These are phyloP conservation scores for Pterocarpus macrocarpus DNA, from an alignment of 306 rosid genomes.

Conservation along the genomic window DNA sequence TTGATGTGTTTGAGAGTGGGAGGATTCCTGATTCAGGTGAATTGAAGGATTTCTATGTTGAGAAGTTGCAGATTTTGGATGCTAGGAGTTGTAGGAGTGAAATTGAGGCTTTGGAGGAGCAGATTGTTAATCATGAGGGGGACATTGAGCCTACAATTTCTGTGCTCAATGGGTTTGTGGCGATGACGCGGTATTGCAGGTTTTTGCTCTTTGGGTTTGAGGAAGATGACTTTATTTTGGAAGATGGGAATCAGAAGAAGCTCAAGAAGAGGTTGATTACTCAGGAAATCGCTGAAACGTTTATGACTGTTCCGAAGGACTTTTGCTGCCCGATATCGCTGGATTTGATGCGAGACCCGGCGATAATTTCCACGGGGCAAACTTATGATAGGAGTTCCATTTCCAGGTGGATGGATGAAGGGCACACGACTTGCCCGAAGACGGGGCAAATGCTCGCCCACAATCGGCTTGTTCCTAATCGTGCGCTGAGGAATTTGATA, in stretches of 20 bases:
- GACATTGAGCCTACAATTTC: constrained; percentile 83
- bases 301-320: constrained; percentile 80
- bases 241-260: constrained; percentile 59
- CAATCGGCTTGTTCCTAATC: constrained; percentile 74
- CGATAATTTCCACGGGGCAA: constrained; percentile 86
- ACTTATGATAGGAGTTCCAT: constrained; percentile 86
- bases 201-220: constrained; percentile 88
- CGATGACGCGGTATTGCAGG: constrained; percentile 84
- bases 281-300: constrained; percentile 80
- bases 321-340: constrained; percentile 83
- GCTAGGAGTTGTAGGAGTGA: constrained; percentile 78
- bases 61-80: constrained; percentile 62
- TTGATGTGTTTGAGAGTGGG: constrained; percentile 74
- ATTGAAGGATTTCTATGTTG: constrained; percentile 63
- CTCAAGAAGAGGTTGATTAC: constrained; percentile 65
- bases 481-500: constrained; percentile 85
- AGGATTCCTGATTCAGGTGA: constrained; percentile 63
- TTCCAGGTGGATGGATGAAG: constrained; percentile 94
- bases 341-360: constrained; percentile 95
- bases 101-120: constrained; percentile 92
- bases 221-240: constrained; percentile 73
- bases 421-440: constrained; percentile 89
- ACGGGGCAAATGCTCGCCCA: constrained; percentile 88
- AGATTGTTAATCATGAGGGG: constrained; percentile 90
- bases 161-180: constrained; percentile 88